Conservation (phyloP, 2,329 filamentous ascomycete species). For the Clarireedia sp. region DNA sequence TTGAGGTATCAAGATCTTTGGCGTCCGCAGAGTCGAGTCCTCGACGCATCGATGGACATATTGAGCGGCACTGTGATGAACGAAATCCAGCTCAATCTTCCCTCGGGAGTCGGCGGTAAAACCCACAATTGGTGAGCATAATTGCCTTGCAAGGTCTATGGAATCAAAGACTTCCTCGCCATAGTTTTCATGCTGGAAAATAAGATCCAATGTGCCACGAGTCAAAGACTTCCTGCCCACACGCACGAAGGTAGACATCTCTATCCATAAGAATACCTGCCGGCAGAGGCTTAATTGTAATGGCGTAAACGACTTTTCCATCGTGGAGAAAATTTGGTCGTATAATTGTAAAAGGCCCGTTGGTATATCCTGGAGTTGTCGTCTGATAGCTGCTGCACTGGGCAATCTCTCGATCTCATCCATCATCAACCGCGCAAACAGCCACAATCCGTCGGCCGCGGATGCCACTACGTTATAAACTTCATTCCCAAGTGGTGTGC, state of each 20-base stretch:
- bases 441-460: neutral
- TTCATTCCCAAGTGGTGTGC: neutral
- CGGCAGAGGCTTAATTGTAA: neutral
- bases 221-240: neutral
- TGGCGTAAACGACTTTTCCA: neutral
- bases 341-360: neutral
- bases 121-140: neutral
- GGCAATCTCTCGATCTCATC: neutral
- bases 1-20: neutral
- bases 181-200: neutral
- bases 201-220: neutral
- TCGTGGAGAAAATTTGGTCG: neutral
- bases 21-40: neutral
- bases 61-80: neutral
- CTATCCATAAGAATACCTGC: neutral
- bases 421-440: neutral
- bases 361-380: neutral
- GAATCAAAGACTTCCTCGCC: neutral
- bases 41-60: neutral
- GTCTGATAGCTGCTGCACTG: neutral
- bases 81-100: neutral
- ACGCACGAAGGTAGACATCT: neutral
- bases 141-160: neutral
- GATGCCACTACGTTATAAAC: neutral
- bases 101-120: neutral